Percentiles rank a stretch among this genome's conserved stretches.
These are phyloP conservation scores for Saturnispora sekii DNA, from an alignment of 805 yeast genomes.

Conservation along the genomic window DNA sequence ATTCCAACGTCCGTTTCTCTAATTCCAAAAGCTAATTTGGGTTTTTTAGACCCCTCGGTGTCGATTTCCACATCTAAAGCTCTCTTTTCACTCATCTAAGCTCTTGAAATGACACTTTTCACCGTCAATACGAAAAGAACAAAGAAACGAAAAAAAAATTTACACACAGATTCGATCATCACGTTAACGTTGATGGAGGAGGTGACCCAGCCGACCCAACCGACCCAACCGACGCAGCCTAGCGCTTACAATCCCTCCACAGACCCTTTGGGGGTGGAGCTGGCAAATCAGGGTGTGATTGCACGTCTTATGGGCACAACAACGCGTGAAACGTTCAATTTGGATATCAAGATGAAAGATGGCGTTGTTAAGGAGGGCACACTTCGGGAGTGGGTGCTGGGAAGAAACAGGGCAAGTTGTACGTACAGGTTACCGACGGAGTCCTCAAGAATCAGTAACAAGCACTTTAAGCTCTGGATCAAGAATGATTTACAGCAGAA, in stretches of 20 bases:
- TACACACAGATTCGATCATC: not conserved
- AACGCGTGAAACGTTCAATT: constrained; percentile 18
- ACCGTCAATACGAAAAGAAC: not conserved
- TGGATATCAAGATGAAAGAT: constrained; percentile 23
- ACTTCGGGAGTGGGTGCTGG: constrained; percentile 38
- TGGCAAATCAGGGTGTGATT: constrained; percentile 25
- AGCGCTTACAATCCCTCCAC: constrained; percentile 21
- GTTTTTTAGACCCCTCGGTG: not conserved
- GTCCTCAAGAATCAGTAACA: constrained; percentile 61
- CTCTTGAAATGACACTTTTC: not conserved
- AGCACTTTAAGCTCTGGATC: constrained; percentile 62
- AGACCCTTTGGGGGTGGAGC: constrained; percentile 20
- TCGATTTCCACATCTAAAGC: not conserved
- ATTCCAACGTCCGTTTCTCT: constrained; percentile 84
- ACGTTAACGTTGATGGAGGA: constrained; percentile 1
- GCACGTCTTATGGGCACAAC: constrained; percentile 29
- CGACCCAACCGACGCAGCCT: constrained; percentile 32
- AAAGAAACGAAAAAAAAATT: not conserved
- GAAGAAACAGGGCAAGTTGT: constrained; percentile 51
- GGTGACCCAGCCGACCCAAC: constrained; percentile 16
- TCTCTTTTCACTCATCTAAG: constrained; percentile 4
- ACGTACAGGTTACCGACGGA: constrained; percentile 53
- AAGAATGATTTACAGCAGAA: constrained; percentile 7
- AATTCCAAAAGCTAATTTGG: constrained; percentile 27
- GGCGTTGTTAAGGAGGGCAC: constrained; percentile 7